Evolutionary conservation across 179 eudicot genomes (phyloP), one percentile per base, ranked within the genome.

Genomic region (Nepenthes alata): DNA sequence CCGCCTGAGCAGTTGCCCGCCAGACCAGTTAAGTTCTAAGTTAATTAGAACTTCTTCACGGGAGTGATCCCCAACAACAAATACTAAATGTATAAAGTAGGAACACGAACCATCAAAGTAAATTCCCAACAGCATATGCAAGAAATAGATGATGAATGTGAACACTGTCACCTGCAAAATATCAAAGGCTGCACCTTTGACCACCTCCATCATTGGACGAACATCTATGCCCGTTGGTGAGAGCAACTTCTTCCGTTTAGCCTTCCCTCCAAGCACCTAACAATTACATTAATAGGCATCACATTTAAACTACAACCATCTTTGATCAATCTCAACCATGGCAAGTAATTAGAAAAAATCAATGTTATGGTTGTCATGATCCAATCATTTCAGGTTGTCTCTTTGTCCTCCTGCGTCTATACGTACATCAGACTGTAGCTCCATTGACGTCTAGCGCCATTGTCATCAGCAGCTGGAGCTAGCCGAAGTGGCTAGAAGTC

Each of bases 181-280:
- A 63, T 70, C 82, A 76, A 90, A 90, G 62, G 95, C 85, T 52
- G 91, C 93, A 64, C 83, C 94, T 76, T 91, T 91, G 35, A 88
- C 97, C 54, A 91, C 97, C 77, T 91, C 93, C 97, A 91, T 91
- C 97, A 88, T 91, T 38, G 97, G 97, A 14, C 97, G 96, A 15
- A 88, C 97, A 60, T 85, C 84, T 88, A 85, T 82, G 74, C 96
- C 86, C 47, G 78, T 80, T 49, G 97, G 96, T 16, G 97, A 91
- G 47, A 90, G 78, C 69, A 91, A 73, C 67, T 91, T 88, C 84
- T 80, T 91, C 80, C 97, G 74, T 66, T 84, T 75, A 64, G 90
- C 97, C 56, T 72, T 91, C 65, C 96, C 97, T 57, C 78, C 88
- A 69, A 88, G 83, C 53, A 91, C 96, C 97, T 91, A 73, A 55